Percentiles rank a stretch among this genome's conserved stretches.
Evolutionary conservation across 2,329 filamentous ascomycete species (phyloP).

Genomic region (Domatiomyces catenatus): DNA sequence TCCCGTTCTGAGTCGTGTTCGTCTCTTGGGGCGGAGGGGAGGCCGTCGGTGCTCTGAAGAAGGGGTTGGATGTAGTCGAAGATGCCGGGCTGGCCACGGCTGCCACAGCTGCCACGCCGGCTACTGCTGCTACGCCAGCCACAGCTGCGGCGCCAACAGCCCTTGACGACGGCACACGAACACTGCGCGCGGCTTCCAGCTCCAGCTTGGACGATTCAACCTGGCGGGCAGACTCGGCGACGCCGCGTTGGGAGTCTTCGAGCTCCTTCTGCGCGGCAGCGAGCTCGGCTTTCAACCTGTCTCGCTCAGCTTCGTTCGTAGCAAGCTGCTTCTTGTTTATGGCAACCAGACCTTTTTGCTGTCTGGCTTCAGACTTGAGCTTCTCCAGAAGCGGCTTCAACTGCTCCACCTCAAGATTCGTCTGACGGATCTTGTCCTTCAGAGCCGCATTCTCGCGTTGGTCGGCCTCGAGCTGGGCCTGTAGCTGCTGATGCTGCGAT

Average conservation of each 20-base stretch:
- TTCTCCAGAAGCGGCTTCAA: slow-evolving; percentile 88
- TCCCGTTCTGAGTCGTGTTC: slow-evolving; percentile 19
- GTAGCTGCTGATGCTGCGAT: slow-evolving; percentile 62
- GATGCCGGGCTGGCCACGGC: slow-evolving; percentile 50
- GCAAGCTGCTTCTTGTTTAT: slow-evolving; percentile 97
- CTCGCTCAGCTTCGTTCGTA: slow-evolving; percentile 75
- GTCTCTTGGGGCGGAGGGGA: slow-evolving; percentile 19
- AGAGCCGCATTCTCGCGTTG: slow-evolving; percentile 74
- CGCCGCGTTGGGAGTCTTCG: slow-evolving; percentile 42
- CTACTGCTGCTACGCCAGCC: slow-evolving; percentile 27
- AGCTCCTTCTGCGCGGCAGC: slow-evolving; percentile 49
- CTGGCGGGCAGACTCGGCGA: slow-evolving; percentile 20
- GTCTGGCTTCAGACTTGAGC: slow-evolving; percentile 74
- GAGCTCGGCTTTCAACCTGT: slow-evolving; percentile 70
- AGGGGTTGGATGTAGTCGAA: slow-evolving; percentile 66
- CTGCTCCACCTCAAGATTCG: slow-evolving; percentile 69
- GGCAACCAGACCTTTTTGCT: slow-evolving; percentile 89
- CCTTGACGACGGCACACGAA: slow-evolving; percentile 9
- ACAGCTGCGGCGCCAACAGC: slow-evolving; percentile 11
- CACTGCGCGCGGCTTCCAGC: slow-evolving; percentile 12
- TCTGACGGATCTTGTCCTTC: slow-evolving; percentile 71
- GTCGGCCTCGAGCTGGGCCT: slow-evolving; percentile 62
- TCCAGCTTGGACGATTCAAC: slow-evolving; percentile 29
- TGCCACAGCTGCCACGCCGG: slow-evolving; percentile 15
- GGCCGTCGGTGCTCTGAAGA: slow-evolving; percentile 56